phyloP scores from a whole-genome alignment of 371 early-diverging fungal species.

The Haplosporangium sp. region DNA sequence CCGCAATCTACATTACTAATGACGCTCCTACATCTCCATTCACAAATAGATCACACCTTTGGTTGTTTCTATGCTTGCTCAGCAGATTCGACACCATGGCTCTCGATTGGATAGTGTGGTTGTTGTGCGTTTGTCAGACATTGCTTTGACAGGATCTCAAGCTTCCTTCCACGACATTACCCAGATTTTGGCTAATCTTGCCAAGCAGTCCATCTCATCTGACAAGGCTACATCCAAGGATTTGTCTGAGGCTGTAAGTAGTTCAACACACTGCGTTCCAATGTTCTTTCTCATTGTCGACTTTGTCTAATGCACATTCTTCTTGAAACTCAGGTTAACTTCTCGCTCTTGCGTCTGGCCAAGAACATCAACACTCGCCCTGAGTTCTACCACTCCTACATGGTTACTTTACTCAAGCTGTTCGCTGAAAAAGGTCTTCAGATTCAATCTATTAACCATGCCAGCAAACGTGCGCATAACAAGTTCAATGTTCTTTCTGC shows the following conservation, averaged over 20 bases:
- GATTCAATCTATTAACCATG: slow-evolving; percentile 65
- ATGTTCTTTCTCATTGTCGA: not conserved
- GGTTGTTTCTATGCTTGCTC: slow-evolving; percentile 70
- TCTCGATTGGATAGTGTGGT: slow-evolving; percentile 62
- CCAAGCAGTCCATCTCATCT: slow-evolving; percentile 60
- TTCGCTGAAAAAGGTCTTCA: slow-evolving; percentile 81
- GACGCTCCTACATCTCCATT: not conserved
- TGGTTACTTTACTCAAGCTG: slow-evolving; percentile 66
- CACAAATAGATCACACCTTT: slow-evolving; percentile 63
- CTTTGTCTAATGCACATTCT: not conserved
- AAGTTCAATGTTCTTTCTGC: slow-evolving; percentile 62
- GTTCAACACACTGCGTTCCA: not conserved
- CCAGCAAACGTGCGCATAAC: slow-evolving; percentile 63
- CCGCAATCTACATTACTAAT: not conserved
- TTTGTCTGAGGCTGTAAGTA: slow-evolving; percentile 58
- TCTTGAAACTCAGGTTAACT: slow-evolving; percentile 47
- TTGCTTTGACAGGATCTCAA: slow-evolving; percentile 69
- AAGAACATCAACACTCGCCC: slow-evolving; percentile 60
- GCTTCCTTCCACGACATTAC: slow-evolving; percentile 67
- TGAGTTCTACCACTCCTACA: slow-evolving; percentile 69
- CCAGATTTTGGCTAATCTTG: slow-evolving; percentile 60
- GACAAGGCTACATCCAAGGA: slow-evolving; percentile 62
- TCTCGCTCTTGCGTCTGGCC: slow-evolving; percentile 60
- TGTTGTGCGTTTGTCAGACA: slow-evolving; percentile 65
- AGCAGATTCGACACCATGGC: slow-evolving; percentile 65